Base-by-base conservation (phyloP, 306 rosid species). In the Pyrus bretschneideri region DNA sequence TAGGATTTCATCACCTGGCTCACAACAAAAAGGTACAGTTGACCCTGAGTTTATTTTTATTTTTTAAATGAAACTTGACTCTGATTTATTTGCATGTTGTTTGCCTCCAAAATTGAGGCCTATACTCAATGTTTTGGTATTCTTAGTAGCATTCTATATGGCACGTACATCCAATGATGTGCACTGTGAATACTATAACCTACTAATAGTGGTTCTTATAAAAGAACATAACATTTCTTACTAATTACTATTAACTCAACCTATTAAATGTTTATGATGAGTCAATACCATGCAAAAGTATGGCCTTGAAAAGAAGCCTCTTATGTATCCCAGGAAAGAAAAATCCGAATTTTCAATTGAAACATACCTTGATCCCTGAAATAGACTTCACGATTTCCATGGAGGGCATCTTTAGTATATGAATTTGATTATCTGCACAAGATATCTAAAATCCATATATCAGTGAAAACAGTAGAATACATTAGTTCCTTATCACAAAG, bases 331-430 rank as follows among this genome's bases (percentile, higher is more conserved):
- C 5, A 46, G 9, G 3, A 55, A 7, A 35, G 4, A 63, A 35
- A 70, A 58, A 52, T n/a, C 18, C 71, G 42, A 71, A 30, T 65
- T 23, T 35, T 25, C 57, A 63, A 38, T 22, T 33, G 72, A 73
- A 81, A 80, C 92, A 79, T 78, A 88, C 99, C 99, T 95, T 95
- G 81, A 95, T 95, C 78, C 99, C 97, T 23, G 97, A 95, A 82
- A 95, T 89, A 69, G 97, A 88, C 89, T 83, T 95, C 77, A 83
- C 45, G 78, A 95, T 87, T 81, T 92, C 97, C 97, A 95, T 85
- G 35, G 93, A 87, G 46, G 99, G 93, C 93, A 80, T 87, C 85
- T 91, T 92, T 67, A 95, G 81, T 17, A 95, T 64, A 83, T 87
- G 97, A 78, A 95, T 85, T 79, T 82, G 99, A 82, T 95, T 95